These are phyloP conservation scores for Solanum okadae DNA, from an alignment of 257 asterid genomes.

Conservation along the genomic window DNA sequence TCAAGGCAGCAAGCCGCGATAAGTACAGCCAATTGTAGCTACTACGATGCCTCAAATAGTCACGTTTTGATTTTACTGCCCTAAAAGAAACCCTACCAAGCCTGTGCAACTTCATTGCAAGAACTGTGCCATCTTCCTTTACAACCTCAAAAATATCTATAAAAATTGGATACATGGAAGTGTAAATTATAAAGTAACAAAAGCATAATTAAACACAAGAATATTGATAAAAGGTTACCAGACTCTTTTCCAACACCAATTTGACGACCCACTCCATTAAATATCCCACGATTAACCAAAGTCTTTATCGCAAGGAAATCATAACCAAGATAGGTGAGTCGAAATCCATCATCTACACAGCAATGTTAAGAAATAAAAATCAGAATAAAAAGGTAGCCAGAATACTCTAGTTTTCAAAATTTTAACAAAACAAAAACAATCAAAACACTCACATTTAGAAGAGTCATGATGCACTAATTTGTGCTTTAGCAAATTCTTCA, in stretches of 20 bases:
- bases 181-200: background rate
- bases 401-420: background rate
- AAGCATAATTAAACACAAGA: background rate
- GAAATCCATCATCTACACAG: slow-evolving; percentile 86
- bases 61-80: slow-evolving; percentile 97
- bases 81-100: slow-evolving; percentile 93
- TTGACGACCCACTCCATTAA: slow-evolving; percentile 88
- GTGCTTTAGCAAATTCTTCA: slow-evolving; percentile 94
- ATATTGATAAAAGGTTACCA: slow-evolving; percentile 35
- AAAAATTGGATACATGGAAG: background rate
- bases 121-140: slow-evolving; percentile 86
- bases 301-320: slow-evolving; percentile 95
- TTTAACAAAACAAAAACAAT: background rate
- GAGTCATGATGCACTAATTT: slow-evolving; percentile 93
- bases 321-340: slow-evolving; percentile 93
- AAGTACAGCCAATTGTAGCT: slow-evolving; percentile 90
- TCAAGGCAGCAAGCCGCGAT: slow-evolving; percentile 97
- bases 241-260: slow-evolving; percentile 98
- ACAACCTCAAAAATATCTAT: slow-evolving; percentile 95
- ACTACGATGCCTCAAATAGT: slow-evolving; percentile 91
- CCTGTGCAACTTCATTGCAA: slow-evolving; percentile 95
- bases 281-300: slow-evolving; percentile 90
- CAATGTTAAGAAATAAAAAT: background rate
- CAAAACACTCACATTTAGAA: slow-evolving; percentile 63
- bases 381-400: background rate